phyloP scores from a whole-genome alignment of 202 grass and related monocot species.

The Setaria viridis region DNA sequence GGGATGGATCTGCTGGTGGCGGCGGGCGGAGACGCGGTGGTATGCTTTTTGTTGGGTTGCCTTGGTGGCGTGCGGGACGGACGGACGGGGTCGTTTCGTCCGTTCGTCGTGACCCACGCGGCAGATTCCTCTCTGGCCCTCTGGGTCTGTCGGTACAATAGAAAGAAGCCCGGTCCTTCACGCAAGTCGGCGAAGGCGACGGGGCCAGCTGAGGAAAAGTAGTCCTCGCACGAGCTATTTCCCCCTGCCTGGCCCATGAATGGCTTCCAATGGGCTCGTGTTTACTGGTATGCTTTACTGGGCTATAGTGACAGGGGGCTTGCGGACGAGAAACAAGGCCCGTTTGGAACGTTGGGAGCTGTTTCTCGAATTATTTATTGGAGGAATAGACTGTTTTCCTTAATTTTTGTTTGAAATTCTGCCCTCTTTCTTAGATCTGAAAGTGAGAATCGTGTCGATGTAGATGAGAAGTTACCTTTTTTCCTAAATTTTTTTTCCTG shows the following conservation, averaged over 20 bases:
- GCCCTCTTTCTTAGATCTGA: neutral
- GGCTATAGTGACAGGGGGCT: too few relatives aligned
- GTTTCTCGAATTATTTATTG: too few relatives aligned
- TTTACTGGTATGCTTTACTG: neutral
- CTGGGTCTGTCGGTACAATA: neutral
- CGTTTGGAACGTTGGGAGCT: neutral
- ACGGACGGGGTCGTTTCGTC: neutral
- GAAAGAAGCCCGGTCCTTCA: neutral
- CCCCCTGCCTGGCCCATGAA: neutral
- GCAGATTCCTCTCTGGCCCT: neutral
- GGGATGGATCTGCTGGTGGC: constrained; percentile 44
- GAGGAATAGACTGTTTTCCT: neutral
- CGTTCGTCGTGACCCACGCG: neutral
- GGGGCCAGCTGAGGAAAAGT: neutral
- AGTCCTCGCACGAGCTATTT: neutral
- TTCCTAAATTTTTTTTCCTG: too few relatives aligned
- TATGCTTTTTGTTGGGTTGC: constrained; percentile 35
- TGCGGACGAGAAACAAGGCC: too few relatives aligned
- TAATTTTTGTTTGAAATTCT: neutral
- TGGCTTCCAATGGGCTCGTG: neutral
- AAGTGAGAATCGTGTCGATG: too few relatives aligned
- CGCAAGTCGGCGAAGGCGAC: neutral
- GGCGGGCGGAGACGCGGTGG: constrained; percentile 37
- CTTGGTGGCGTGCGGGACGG: constrained; percentile 22
- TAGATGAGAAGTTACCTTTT: too few relatives aligned